Evolutionary conservation across 2,329 filamentous ascomycete genomes (phyloP).

Genomic region (Fusarium illudens): DNA sequence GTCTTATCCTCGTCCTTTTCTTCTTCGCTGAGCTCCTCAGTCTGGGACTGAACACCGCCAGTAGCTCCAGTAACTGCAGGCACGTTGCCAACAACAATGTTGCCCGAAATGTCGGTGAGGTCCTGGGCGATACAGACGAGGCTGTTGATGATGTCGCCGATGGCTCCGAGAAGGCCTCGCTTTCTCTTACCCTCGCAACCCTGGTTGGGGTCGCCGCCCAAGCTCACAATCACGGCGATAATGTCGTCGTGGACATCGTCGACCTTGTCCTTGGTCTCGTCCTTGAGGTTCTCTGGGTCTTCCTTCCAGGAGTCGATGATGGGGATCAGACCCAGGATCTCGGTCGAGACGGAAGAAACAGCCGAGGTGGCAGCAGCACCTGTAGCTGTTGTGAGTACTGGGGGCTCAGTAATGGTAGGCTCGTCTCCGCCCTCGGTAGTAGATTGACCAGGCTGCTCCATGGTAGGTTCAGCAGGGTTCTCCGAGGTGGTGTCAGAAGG

Average conservation of each 20-base stretch:
- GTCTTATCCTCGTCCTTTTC: slow-evolving; percentile 10
- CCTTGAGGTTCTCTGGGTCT: slow-evolving; percentile 17
- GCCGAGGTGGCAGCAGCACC: slow-evolving; percentile 22
- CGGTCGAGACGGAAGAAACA: slow-evolving; percentile 24
- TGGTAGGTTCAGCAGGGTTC: background rate
- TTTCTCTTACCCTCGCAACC: slow-evolving; percentile 19
- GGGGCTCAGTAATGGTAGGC: slow-evolving; percentile 18
- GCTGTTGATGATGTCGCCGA: slow-evolving; percentile 26
- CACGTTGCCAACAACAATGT: slow-evolving; percentile 16
- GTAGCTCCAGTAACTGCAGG: slow-evolving; percentile 14
- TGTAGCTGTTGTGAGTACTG: slow-evolving; percentile 14
- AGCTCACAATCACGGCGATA: slow-evolving; percentile 5
- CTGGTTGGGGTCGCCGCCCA: slow-evolving; percentile 20
- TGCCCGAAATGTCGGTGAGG: slow-evolving; percentile 10
- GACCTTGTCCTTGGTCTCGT: slow-evolving; percentile 25
- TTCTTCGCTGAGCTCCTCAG: slow-evolving; percentile 21
- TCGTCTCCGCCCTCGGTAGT: background rate
- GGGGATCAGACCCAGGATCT: slow-evolving; percentile 22
- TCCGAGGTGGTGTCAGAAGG: background rate
- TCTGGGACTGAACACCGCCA: slow-evolving; percentile 4
- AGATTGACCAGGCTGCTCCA: background rate
- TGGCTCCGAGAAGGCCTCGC: slow-evolving; percentile 20
- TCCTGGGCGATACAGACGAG: slow-evolving; percentile 23
- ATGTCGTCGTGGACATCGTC: slow-evolving; percentile 18
- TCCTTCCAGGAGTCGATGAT: slow-evolving; percentile 29